Percentiles rank a stretch among this genome's conserved stretches.
Conservation (phyloP, 148 eudicot species). For the Fagopyrum tataricum region DNA sequence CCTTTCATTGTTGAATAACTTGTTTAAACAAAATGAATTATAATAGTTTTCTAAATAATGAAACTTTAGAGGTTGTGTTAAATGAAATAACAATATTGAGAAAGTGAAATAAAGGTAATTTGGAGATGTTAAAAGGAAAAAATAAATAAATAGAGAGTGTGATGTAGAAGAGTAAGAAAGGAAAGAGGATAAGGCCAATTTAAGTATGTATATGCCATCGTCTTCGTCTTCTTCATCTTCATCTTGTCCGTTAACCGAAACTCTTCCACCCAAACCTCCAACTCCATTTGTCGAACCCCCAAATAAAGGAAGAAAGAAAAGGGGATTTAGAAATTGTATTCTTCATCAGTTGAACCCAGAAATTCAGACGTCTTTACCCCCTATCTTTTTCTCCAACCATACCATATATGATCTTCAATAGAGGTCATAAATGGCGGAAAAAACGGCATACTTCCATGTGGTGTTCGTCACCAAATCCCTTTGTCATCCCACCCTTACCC, state of each 20-base stretch:
- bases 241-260: background rate
- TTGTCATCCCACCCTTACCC: background rate
- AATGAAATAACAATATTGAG: no score
- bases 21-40: no score
- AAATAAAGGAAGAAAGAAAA: background rate
- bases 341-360: background rate
- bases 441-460: slow-evolving; percentile 12
- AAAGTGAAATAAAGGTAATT: no score
- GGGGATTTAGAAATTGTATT: background rate
- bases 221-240: background rate
- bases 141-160: no score
- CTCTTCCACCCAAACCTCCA: background rate
- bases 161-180: background rate
- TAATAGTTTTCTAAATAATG: no score
- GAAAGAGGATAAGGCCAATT: background rate
- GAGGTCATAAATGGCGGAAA: slow-evolving; percentile 15
- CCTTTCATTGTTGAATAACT: no score
- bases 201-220: no score
- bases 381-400: background rate
- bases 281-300: background rate
- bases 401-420: background rate
- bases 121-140: background rate
- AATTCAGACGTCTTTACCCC: background rate
- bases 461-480: slow-evolving; percentile 12
- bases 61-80: no score